Evolutionary conservation across 2,329 filamentous ascomycete genomes (phyloP).

Genomic region (Botrytis deweyae): DNA sequence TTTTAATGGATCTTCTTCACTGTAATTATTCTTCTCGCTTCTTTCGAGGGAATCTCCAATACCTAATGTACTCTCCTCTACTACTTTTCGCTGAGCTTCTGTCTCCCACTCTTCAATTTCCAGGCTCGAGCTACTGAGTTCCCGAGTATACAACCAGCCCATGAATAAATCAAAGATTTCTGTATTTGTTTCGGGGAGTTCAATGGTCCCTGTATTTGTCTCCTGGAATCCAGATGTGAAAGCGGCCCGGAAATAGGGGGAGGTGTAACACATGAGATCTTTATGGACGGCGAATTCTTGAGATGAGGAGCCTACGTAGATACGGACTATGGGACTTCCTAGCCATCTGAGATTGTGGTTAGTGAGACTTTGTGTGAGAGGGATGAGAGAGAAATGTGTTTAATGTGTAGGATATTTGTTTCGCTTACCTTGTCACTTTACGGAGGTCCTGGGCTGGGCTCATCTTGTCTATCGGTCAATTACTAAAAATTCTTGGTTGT

Average conservation of each 20-base stretch:
- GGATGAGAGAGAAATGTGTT: not conserved
- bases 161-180: not conserved
- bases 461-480: not conserved
- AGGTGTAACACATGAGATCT: not conserved
- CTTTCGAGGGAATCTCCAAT: not conserved
- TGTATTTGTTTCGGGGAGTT: not conserved
- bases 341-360: not conserved
- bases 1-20: rapidly evolving
- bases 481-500: not conserved
- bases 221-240: not conserved
- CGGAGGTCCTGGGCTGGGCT: not conserved
- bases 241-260: not conserved
- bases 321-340: not conserved
- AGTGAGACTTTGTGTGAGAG: not conserved
- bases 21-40: rapidly evolving
- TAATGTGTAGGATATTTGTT: not conserved
- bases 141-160: not conserved
- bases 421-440: not conserved
- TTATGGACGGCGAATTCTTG: not conserved
- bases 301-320: not conserved
- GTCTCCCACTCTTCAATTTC: not conserved
- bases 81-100: not conserved
- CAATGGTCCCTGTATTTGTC: not conserved
- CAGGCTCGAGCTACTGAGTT: not conserved
- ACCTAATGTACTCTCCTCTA: not conserved